Evolutionary conservation across 768 basidiomycete species (phyloP), one percentile per base, ranked within the genome.

Genomic region (Lanmaoa rubissima): DNA sequence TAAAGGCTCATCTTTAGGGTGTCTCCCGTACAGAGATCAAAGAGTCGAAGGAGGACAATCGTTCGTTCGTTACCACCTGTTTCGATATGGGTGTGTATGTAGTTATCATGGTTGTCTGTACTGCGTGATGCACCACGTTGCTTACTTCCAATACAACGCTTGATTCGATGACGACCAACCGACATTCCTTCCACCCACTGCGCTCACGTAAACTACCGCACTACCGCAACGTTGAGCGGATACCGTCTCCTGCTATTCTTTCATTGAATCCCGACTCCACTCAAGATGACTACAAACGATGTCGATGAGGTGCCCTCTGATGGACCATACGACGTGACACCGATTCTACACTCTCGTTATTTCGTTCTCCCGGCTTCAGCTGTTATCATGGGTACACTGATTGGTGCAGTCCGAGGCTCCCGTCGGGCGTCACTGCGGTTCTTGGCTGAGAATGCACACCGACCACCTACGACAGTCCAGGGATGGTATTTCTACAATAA

Each of bases 401-500:
- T 91, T 53, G 90, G 90, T n/a, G 74, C 84, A 24, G 79, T 88
- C 63, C 85, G 90, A 19, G 88, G 87, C 19, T 85, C 85, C 12
- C 82, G 88, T 43, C 77, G 72, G 46, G 84, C 88, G n/a, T 81
- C 83, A 13, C 75, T 94, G 69, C 87, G 84, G 50, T 95, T 90
- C 71, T 79, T 94, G 48, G 93, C 92, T n/a, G 93, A 96, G 72
- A 95, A 96, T 70, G 93, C 86, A 43, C 94, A 96, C 73, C 80
- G 91, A 53, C 80, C 88, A 47, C 93, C 93, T 21, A 86, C 75
- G 62, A 96, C 94, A 32, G 81, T 92, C 55, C 83, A 87, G 62
- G 94, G 94, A 56, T 95, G 94, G 93, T 96, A 94, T 72, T 89
- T 92, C 65, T 95, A 96, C 83, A 90, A 92, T 70, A 95, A 95